phyloP scores from a whole-genome alignment of 768 basidiomycete species.

The Galerina sulciceps region DNA sequence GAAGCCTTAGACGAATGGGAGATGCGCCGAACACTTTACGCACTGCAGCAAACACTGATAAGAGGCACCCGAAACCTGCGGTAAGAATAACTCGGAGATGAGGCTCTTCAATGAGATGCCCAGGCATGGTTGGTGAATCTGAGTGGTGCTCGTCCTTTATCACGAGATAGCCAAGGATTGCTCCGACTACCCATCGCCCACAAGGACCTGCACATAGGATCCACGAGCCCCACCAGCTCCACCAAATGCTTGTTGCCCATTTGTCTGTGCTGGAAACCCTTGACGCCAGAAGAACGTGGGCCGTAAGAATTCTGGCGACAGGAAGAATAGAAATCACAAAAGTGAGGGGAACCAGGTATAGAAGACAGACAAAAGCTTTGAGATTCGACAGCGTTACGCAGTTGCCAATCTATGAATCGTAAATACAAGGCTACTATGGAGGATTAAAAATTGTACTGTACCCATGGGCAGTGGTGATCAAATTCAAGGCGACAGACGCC shows the following conservation, averaged over 20 bases:
- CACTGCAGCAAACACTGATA: conserved; percentile 41
- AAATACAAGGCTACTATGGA: background rate
- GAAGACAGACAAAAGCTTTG: conserved; percentile 38
- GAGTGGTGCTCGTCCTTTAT: conserved; percentile 22
- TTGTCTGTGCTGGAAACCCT: conserved; percentile 29
- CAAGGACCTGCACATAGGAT: conserved; percentile 45
- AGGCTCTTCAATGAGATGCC: conserved; percentile 38
- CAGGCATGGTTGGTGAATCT: conserved; percentile 19
- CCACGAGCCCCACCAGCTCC: conserved; percentile 49
- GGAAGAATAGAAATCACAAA: conserved; percentile 33
- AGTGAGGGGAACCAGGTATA: conserved; percentile 35
- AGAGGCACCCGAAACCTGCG: conserved; percentile 25
- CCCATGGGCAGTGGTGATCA: conserved; percentile 55
- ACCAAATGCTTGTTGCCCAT: conserved; percentile 39
- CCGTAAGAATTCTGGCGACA: conserved; percentile 25
- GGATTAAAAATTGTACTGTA: conserved; percentile 16
- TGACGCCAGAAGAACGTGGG: conserved; percentile 33
- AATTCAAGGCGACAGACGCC: conserved; percentile 47
- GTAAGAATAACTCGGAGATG: conserved; percentile 35
- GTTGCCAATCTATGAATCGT: conserved; percentile 38
- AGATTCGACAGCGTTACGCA: conserved; percentile 43
- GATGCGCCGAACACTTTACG: conserved; percentile 9
- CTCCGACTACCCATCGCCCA: conserved; percentile 45
- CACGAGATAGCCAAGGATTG: conserved; percentile 37
- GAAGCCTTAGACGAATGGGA: background rate